Evolutionary conservation across 495 filamentous ascomycete species (phyloP).

Genomic region (Paragyromitra xinjiangensis): DNA sequence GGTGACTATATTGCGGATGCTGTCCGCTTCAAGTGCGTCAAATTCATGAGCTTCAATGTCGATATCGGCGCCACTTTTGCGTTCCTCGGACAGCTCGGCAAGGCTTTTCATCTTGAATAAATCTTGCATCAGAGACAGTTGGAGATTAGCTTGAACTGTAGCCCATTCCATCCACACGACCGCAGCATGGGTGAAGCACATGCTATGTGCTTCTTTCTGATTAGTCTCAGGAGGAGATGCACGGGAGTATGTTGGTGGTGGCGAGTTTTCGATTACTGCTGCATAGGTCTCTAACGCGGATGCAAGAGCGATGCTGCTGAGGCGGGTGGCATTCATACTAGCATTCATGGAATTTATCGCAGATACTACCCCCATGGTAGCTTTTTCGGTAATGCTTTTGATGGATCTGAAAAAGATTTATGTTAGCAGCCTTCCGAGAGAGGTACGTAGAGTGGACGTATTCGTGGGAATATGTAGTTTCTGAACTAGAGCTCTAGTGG

Average conservation of each 20-base stretch:
- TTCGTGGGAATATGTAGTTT: background rate
- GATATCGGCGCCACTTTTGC: background rate
- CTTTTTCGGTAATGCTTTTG: constrained; percentile 3
- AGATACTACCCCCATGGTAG: constrained; percentile 27
- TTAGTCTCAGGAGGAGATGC: background rate
- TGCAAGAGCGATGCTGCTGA: constrained; percentile 25
- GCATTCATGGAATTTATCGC: constrained; percentile 38
- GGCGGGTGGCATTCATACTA: constrained; percentile 32
- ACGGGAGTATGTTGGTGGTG: background rate
- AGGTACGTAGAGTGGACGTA: background rate
- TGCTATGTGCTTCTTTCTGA: constrained; percentile 20
- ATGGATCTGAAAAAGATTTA: background rate
- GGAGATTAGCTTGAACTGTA: constrained; percentile 35
- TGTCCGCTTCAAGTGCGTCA: constrained; percentile 26
- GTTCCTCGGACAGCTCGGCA: background rate
- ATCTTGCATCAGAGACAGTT: constrained; percentile 33
- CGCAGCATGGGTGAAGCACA: constrained; percentile 35
- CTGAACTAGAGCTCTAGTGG: background rate
- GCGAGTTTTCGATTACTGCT: constrained; percentile 12
- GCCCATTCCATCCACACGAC: constrained; percentile 47
- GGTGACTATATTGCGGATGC: constrained; percentile 20
- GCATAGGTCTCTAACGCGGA: constrained; percentile 33
- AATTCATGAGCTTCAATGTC: constrained; percentile 10
- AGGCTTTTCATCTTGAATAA: constrained; percentile 33
- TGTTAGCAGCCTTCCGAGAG: background rate